These are phyloP conservation scores for Fusarium sp. DNA, from an alignment of 2,329 filamentous ascomycete species.

Conservation along the genomic window DNA sequence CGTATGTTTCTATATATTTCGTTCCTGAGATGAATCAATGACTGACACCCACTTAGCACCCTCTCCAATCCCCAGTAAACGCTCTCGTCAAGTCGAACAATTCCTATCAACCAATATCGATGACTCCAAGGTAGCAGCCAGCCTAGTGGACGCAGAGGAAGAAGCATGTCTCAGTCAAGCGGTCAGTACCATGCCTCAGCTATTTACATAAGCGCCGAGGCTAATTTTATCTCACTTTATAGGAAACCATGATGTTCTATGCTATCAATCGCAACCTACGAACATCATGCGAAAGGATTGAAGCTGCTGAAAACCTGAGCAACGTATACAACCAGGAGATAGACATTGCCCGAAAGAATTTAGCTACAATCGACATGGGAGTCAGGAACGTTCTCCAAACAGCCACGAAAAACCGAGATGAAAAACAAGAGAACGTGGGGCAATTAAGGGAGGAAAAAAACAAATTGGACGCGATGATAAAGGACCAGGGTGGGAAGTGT, in stretches of 20 bases:
- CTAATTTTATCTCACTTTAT: background rate
- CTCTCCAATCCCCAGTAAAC: background rate
- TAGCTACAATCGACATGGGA: background rate
- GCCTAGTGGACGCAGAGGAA: background rate
- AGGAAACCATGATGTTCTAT: background rate
- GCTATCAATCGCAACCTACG: background rate
- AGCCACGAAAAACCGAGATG: background rate
- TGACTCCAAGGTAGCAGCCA: background rate
- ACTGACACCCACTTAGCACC: background rate
- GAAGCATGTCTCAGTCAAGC: background rate
- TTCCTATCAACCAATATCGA: background rate
- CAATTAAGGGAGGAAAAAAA: background rate
- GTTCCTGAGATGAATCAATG: background rate
- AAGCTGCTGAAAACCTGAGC: background rate
- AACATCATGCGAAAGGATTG: background rate
- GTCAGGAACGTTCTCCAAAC: background rate
- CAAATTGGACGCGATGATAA: background rate
- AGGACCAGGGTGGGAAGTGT: background rate
- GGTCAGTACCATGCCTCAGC: background rate
- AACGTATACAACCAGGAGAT: background rate
- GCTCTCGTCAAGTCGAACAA: background rate
- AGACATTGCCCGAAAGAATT: background rate
- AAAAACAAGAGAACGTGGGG: background rate
- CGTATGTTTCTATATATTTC: background rate
- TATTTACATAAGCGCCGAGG: background rate